Base-by-base conservation (phyloP, 768 basidiomycete species). In the Mycena indigotica region DNA sequence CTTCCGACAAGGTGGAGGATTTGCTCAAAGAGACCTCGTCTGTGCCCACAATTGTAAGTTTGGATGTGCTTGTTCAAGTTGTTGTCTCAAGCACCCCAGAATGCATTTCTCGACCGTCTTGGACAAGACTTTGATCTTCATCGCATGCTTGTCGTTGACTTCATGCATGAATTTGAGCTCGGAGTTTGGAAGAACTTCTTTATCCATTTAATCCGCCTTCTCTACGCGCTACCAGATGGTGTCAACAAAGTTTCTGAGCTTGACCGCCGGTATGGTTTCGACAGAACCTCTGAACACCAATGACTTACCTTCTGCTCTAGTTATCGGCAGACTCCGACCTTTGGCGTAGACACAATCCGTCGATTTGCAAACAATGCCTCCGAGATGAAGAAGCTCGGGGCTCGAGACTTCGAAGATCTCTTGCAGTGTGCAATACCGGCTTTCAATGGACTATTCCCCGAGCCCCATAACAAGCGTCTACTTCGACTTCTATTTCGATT, bases 141-240 rank as follows among this genome's bases (percentile, higher is more conserved):
- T 23, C 29, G 44, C 2, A 72, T 75, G 61, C 62, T 76, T 8
- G 72, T 68, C 1, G 67, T 72, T 6, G 74, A 79, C 57, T 56
- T 72, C 19, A 56, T 75, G 54, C 73, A 75, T 58, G 73, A 79
- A 52, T 70, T 77, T 63, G 76, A 78, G 49, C 64, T 75, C 0
- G 77, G 78, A 6, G 71, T 75, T 1, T 77, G 73, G 73, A 77
- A 76, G 52, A 19, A 62, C 0, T 24, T 75, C 0, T 73, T 53
- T 23, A 58, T 41, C 2, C 57, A 58, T 32, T 2, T 53, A 1
- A 53, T 58, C 17, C 57, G 57, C 0, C 50, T 60, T 1, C 40
- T 60, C 21, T 50, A 56, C 24, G 50, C 59, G 8, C 3, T 49
- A 8, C 32, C 50, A 2, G 40, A 17, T n/a, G 41, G 41, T 0